Conservation (phyloP, 345 rosid species). For the Citrus australasica region DNA sequence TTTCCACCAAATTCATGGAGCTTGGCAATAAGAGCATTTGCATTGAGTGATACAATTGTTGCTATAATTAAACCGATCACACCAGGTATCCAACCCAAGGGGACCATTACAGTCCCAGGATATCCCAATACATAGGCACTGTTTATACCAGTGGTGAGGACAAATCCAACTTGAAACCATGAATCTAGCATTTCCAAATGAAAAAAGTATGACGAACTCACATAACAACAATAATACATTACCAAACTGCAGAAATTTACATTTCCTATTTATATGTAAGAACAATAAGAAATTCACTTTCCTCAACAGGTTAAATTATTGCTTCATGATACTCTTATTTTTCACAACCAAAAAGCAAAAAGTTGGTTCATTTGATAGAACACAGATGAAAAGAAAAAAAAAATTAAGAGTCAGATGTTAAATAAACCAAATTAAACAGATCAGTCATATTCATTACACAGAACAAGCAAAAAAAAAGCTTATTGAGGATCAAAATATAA, state of each 20-base stretch:
- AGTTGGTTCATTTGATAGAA: neutral
- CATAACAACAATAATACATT: neutral
- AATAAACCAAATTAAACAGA: too few relatives aligned
- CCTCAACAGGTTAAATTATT: neutral
- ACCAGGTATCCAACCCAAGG: slow-evolving; percentile 85
- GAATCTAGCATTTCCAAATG: slow-evolving; percentile 54
- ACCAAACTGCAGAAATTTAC: neutral
- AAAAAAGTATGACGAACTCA: neutral
- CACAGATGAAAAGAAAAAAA: neutral
- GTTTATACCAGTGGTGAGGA: slow-evolving; percentile 83
- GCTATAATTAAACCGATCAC: slow-evolving; percentile 64
- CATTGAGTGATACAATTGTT: slow-evolving; percentile 65
- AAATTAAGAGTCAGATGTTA: neutral
- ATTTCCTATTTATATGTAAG: neutral
- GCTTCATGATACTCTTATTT: neutral
- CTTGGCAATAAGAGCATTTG: slow-evolving; percentile 75
- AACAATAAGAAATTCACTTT: neutral
- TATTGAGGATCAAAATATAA: neutral
- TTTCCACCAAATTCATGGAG: slow-evolving; percentile 84
- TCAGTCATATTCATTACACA: neutral
- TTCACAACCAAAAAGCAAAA: neutral
- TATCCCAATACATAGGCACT: slow-evolving; percentile 91
- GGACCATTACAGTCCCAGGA: slow-evolving; percentile 85
- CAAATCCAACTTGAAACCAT: slow-evolving; percentile 84
- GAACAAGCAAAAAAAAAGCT: neutral